Base-by-base conservation (phyloP, 208 protist species). In the Phytomonas francai region DNA sequence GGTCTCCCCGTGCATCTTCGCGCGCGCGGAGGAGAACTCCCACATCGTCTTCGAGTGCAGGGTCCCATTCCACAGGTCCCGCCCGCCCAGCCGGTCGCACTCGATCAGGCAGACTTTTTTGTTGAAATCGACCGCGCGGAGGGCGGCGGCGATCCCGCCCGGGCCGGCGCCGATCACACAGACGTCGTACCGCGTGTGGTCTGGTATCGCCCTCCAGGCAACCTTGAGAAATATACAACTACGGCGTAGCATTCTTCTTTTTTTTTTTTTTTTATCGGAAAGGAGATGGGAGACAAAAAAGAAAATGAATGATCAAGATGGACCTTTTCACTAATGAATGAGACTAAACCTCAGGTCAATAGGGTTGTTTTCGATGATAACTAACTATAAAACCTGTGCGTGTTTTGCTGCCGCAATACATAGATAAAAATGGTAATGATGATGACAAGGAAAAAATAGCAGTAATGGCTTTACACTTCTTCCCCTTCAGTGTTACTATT, bases 1-100 rank as follows among this genome's bases (percentile, higher is more conserved):
- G 19, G 63, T 57, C 14, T 61, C 66, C 19, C 84, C 83, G 14
- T 74, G 72, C 63, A 88, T 63, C 54, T 81, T 79, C n/a, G 51
- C 45, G 25, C 84, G 64, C 25, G 85, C 74, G 31, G 70, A 79
- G 45, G 81, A 76, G 71, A 87, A 87, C 74, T 94, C 81, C 86
- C 88, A 94, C 79, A 94, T 78, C 6, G 82, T 83, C 67, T 94
- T 91, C 9, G 88, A 92, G 73, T 87, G 81, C 70, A 94, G 72
- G 3, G 88, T 73, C 31, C 88, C 88, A 61, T 94, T 76, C 86
- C 88, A 94, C 73, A 94, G 60, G 64, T 91, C 88, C 9, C 65
- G 65, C 6, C 88, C 88, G 59, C 88, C 88, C 12, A 94, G 34
- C 6, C 81, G 79, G 1, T 68, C 66, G 59, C 76, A 72, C 74